phyloP scores from a whole-genome alignment of 2,329 filamentous ascomycete species.

The Karstenula rhodostoma region DNA sequence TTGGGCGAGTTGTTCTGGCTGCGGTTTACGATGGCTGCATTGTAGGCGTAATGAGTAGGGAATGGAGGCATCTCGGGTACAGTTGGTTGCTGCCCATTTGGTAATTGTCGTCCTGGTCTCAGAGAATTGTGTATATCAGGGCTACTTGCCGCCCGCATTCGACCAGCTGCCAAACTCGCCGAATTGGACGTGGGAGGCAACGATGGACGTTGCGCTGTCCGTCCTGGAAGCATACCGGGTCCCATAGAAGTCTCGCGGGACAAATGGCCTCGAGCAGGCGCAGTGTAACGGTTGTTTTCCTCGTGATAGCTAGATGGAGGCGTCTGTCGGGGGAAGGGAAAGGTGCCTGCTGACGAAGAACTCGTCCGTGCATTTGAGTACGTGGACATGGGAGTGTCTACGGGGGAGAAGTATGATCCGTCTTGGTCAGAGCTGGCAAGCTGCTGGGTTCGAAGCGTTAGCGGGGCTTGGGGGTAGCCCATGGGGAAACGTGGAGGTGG shows the following conservation, averaged over 20 bases:
- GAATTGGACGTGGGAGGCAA: slow-evolving; percentile 71
- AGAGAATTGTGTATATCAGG: slow-evolving; percentile 85
- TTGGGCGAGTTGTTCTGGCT: slow-evolving; percentile 84
- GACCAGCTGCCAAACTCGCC: slow-evolving; percentile 65
- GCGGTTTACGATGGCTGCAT: slow-evolving; percentile 71
- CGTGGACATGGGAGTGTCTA: slow-evolving; percentile 76
- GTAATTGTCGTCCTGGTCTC: slow-evolving; percentile 65
- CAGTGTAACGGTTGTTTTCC: slow-evolving; percentile 85
- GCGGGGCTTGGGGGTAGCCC: slow-evolving; percentile 60
- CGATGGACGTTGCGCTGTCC: slow-evolving; percentile 77
- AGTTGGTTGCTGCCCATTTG: slow-evolving; percentile 54
- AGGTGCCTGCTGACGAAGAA: slow-evolving; percentile 75
- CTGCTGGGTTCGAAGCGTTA: slow-evolving; percentile 75
- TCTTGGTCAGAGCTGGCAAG: slow-evolving; percentile 74
- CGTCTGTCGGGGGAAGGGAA: slow-evolving; percentile 78
- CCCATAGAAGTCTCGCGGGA: slow-evolving; percentile 77
- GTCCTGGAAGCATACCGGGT: slow-evolving; percentile 66
- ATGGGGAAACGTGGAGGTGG: slow-evolving; percentile 77
- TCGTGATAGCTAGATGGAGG: slow-evolving; percentile 74
- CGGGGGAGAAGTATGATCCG: slow-evolving; percentile 88
- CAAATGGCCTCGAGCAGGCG: slow-evolving; percentile 78
- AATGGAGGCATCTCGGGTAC: slow-evolving; percentile 59
- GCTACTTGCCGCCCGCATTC: slow-evolving; percentile 91
- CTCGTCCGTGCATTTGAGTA: slow-evolving; percentile 69
- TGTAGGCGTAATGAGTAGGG: slow-evolving; percentile 66